These are phyloP conservation scores for Eutypella sp. DNA, from an alignment of 2,329 filamentous ascomycete species.

Conservation along the genomic window DNA sequence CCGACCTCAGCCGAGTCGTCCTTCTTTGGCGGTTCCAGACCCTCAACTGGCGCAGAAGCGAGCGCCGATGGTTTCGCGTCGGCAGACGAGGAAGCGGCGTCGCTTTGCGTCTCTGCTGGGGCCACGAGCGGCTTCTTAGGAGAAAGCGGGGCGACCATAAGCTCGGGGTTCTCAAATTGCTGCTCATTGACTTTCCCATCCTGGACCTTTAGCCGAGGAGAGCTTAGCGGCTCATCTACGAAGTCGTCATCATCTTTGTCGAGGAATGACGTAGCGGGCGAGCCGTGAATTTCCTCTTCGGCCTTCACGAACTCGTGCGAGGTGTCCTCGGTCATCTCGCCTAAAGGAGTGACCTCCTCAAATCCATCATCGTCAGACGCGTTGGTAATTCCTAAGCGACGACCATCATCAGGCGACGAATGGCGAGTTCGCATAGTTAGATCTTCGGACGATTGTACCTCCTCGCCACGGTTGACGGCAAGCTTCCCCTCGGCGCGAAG, in stretches of 20 bases:
- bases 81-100: neutral
- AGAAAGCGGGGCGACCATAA: slow-evolving; percentile 54
- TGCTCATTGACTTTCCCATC: slow-evolving; percentile 50
- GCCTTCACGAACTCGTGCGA: slow-evolving; percentile 64
- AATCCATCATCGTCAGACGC: slow-evolving; percentile 86
- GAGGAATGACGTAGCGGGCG: slow-evolving; percentile 36
- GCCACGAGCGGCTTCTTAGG: slow-evolving; percentile 37
- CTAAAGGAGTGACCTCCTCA: slow-evolving; percentile 73
- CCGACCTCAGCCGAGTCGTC: neutral
- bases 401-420: slow-evolving; percentile 52
- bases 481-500: slow-evolving; percentile 75
- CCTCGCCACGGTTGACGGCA: slow-evolving; percentile 37
- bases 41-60: neutral
- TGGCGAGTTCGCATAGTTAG: slow-evolving; percentile 54
- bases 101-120: slow-evolving; percentile 18
- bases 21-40: neutral
- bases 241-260: slow-evolving; percentile 68
- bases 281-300: slow-evolving; percentile 45
- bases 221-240: slow-evolving; percentile 72
- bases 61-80: neutral
- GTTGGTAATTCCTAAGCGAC: slow-evolving; percentile 72
- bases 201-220: slow-evolving; percentile 58
- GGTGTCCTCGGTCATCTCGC: slow-evolving; percentile 67
- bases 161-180: slow-evolving; percentile 50
- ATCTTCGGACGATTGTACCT: slow-evolving; percentile 52